These are phyloP conservation scores for Cyberlindnera nakhonratchasimensis DNA, from an alignment of 805 yeast species.

Conservation along the genomic window DNA sequence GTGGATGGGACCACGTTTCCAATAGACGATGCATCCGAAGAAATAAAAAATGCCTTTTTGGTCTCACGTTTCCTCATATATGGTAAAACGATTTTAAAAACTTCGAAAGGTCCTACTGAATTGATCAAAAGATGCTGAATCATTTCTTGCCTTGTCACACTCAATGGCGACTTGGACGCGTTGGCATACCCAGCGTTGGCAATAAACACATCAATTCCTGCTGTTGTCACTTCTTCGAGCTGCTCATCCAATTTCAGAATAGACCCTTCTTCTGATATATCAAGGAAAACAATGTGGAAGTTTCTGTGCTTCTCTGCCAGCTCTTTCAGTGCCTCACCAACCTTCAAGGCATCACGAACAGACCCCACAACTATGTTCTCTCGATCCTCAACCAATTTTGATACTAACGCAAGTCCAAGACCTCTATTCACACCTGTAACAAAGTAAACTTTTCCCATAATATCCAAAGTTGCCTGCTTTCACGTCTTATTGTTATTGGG, in stretches of 20 bases:
- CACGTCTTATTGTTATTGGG: too few relatives aligned
- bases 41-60: conserved; percentile 28
- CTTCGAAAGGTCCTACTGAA: conserved; percentile 10
- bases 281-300: conserved; percentile 8
- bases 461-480: too few relatives aligned
- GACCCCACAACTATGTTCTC: conserved; percentile 1
- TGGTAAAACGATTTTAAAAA: conserved; percentile 8
- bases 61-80: conserved; percentile 18
- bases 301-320: background rate
- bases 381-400: background rate
- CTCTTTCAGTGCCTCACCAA: background rate
- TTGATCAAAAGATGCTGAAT: conserved; percentile 7
- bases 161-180: background rate
- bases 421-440: conserved; percentile 12
- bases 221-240: conserved; percentile 6
- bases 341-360: background rate
- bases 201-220: conserved; percentile 16
- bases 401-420: conserved; percentile 2
- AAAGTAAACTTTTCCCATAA: background rate
- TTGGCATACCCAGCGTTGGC: conserved; percentile 14
- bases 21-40: conserved; percentile 29
- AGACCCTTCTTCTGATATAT: conserved; percentile 8
- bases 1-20: conserved; percentile 9
- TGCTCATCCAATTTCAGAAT: conserved; percentile 7
- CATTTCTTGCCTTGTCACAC: too few relatives aligned